Conservation (phyloP, 352 stramenopile species). For the Phytophthora niederhauseri region DNA sequence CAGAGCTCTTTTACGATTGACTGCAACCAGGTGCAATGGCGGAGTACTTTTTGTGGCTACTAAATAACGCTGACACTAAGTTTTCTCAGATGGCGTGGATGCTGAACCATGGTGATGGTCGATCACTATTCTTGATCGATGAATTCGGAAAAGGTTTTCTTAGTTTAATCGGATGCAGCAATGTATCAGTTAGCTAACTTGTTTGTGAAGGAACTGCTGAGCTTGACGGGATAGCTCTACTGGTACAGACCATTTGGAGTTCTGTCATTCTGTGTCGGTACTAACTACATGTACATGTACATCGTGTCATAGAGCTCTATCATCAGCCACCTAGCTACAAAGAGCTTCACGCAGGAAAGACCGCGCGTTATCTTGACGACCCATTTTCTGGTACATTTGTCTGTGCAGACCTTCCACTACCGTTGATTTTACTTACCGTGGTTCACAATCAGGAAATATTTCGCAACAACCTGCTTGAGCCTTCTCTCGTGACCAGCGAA, state of each 20-base stretch:
- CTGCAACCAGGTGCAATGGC: slow-evolving; percentile 70
- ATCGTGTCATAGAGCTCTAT: slow-evolving; percentile 21
- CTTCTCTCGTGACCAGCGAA: slow-evolving; percentile 25
- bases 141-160: slow-evolving; percentile 86
- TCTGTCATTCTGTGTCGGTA: not conserved
- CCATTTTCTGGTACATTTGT: slow-evolving; percentile 67
- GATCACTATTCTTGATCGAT: slow-evolving; percentile 83
- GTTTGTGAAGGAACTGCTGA: slow-evolving; percentile 63
- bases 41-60: not conserved
- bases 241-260: slow-evolving; percentile 47
- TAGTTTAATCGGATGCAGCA: not conserved
- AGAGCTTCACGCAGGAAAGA: slow-evolving; percentile 27
- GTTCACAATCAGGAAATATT: slow-evolving; percentile 60
- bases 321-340: slow-evolving; percentile 66
- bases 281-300: slow-evolving; percentile 17
- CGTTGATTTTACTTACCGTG: not conserved
- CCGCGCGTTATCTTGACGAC: slow-evolving; percentile 81
- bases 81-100: slow-evolving; percentile 78
- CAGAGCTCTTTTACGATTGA: slow-evolving; percentile 92
- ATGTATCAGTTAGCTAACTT: slow-evolving; percentile 1
- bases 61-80: not conserved
- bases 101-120: slow-evolving; percentile 68
- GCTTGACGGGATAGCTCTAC: slow-evolving; percentile 71
- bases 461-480: slow-evolving; percentile 44
- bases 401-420: slow-evolving; percentile 4